Percentiles rank a stretch among this genome's conserved stretches.
These are phyloP conservation scores for Trichoderma aggressivum DNA, from an alignment of 2,329 filamentous ascomycete genomes.

Conservation along the genomic window DNA sequence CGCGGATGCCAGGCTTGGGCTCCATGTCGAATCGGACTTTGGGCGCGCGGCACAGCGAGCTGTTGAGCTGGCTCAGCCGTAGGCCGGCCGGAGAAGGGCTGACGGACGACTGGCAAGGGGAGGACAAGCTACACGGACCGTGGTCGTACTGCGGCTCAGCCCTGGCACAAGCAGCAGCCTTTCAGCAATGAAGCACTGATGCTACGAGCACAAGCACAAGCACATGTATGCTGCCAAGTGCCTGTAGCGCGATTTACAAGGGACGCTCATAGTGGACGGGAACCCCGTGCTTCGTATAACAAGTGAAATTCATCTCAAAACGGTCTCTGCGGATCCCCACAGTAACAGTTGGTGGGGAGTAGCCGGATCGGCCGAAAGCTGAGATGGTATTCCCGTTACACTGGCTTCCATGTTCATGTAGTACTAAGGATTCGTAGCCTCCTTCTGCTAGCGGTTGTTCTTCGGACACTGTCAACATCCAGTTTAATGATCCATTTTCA, in stretches of 20 bases:
- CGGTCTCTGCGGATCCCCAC: background rate
- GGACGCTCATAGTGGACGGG: background rate
- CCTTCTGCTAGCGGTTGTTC: slow-evolving; percentile 3
- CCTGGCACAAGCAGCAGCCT: background rate
- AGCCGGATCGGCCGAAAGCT: slow-evolving; percentile 9
- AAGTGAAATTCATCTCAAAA: background rate
- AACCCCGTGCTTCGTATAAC: background rate
- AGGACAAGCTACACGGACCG: background rate
- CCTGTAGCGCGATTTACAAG: background rate
- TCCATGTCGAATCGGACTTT: slow-evolving; percentile 40
- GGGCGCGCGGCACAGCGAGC: slow-evolving; percentile 34
- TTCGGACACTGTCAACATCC: background rate
- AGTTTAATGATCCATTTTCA: slow-evolving; percentile 7
- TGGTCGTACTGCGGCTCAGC: background rate
- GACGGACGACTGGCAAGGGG: background rate
- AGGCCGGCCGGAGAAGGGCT: background rate
- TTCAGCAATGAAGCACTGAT: background rate
- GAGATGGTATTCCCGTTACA: slow-evolving; percentile 13
- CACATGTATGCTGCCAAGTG: background rate
- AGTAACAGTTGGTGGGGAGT: background rate
- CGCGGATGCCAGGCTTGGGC: slow-evolving; percentile 33
- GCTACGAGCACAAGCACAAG: background rate
- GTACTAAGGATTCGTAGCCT: background rate
- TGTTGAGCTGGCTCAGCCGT: slow-evolving; percentile 31
- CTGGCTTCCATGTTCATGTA: too few species aligned